phyloP scores from a whole-genome alignment of 2,329 filamentous ascomycete species.

The Venturia effusa region DNA sequence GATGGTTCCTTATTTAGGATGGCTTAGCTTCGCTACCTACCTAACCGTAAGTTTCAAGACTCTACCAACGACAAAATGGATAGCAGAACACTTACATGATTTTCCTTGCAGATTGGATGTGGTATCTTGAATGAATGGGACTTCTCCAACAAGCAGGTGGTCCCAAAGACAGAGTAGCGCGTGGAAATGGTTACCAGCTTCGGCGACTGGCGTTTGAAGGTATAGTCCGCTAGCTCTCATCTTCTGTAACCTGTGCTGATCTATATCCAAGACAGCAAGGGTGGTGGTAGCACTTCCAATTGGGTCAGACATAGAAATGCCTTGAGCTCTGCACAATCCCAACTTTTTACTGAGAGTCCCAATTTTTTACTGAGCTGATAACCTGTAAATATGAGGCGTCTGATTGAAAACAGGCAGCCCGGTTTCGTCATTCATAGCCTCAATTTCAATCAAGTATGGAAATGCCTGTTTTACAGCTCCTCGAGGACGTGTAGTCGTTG shows the following conservation, averaged over 20 bases:
- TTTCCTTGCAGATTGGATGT: slow-evolving; percentile 20
- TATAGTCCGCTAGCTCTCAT: not conserved
- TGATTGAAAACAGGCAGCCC: not conserved
- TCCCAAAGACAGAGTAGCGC: not conserved
- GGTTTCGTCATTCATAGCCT: not conserved
- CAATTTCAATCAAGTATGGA: not conserved
- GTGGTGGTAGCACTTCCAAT: not conserved
- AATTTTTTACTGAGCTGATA: not conserved
- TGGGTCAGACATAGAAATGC: not conserved
- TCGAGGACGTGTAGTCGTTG: slow-evolving; percentile 7
- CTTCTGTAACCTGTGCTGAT: not conserved
- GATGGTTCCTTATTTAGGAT: slow-evolving; percentile 72
- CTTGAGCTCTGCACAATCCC: not conserved
- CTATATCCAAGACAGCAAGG: not conserved
- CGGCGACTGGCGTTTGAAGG: not conserved
- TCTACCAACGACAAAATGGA: not conserved
- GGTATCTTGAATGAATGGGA: slow-evolving; percentile 31
- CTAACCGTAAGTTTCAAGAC: slow-evolving; percentile 46
- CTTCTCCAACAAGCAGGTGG: slow-evolving; percentile 16
- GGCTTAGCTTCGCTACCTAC: slow-evolving; percentile 83
- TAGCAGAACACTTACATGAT: not conserved
- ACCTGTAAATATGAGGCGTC: not conserved
- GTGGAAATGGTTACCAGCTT: not conserved
- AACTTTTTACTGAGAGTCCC: not conserved
- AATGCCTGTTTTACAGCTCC: slow-evolving; percentile 5